These are phyloP conservation scores for Epichloe gansuensis DNA, from an alignment of 2,329 filamentous ascomycete genomes.

Conservation along the genomic window DNA sequence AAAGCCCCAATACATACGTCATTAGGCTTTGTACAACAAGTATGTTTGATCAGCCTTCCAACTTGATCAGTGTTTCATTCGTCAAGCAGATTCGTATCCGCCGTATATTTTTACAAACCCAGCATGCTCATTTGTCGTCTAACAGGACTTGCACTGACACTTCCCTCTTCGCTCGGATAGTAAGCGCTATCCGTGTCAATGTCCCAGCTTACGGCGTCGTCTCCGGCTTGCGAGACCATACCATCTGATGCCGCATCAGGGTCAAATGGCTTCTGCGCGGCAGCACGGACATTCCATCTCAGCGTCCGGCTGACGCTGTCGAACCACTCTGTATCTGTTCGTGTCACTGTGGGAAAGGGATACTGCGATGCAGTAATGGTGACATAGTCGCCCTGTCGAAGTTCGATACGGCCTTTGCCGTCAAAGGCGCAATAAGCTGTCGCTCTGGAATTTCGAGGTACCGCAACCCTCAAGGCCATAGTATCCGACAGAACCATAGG, in stretches of 20 bases:
- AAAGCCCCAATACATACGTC: neutral
- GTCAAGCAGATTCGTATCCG: neutral
- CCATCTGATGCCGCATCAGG: slow-evolving; percentile 24
- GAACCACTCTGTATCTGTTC: slow-evolving; percentile 88
- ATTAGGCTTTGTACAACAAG: too few relatives aligned
- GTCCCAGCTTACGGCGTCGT: slow-evolving; percentile 63
- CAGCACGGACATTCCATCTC: slow-evolving; percentile 88
- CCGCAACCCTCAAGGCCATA: slow-evolving; percentile 77
- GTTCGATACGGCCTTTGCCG: slow-evolving; percentile 88
- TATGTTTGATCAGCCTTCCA: too few relatives aligned
- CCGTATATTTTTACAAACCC: slow-evolving; percentile 25
- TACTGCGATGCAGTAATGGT: slow-evolving; percentile 94
- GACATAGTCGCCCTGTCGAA: slow-evolving; percentile 87
- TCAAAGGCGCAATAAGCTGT: slow-evolving; percentile 97
- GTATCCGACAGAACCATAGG: slow-evolving; percentile 97
- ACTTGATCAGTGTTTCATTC: neutral
- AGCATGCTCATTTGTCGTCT: slow-evolving; percentile 63
- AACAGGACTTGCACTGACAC: slow-evolving; percentile 53
- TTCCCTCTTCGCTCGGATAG: slow-evolving; percentile 62
- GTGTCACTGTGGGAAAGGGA: slow-evolving; percentile 91
- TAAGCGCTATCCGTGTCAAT: slow-evolving; percentile 79
- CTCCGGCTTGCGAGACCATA: slow-evolving; percentile 34
- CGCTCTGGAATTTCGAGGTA: slow-evolving; percentile 74
- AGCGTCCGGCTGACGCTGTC: slow-evolving; percentile 86
- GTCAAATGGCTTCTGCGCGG: slow-evolving; percentile 83